These are phyloP conservation scores for Blastocystis sp. DNA, from an alignment of 352 stramenopile species.

Conservation along the genomic window DNA sequence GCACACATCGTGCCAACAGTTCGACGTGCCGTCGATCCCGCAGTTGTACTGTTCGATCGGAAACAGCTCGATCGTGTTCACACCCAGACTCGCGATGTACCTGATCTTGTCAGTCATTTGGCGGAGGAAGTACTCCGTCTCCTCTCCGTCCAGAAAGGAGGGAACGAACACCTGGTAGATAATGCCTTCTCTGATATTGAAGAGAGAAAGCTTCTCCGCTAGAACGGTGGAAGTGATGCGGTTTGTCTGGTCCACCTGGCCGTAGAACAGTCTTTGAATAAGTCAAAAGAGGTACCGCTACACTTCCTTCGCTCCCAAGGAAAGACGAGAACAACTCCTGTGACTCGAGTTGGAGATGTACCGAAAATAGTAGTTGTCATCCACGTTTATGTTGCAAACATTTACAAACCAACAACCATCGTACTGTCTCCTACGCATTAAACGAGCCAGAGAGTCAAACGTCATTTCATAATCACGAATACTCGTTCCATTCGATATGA, in stretches of 20 bases:
- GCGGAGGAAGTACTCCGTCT: background rate
- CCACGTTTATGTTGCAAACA: conserved; percentile 9
- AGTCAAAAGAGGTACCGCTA: background rate
- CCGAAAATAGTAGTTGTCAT: conserved; percentile 1
- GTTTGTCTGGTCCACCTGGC: background rate
- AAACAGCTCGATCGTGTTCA: conserved; percentile 9
- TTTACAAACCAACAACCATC: conserved; percentile 48
- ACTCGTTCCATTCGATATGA: background rate
- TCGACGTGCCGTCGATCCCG: no score
- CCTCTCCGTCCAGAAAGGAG: background rate
- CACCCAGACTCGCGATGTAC: conserved; percentile 1
- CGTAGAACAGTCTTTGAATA: background rate
- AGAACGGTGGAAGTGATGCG: background rate
- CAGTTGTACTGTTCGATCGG: conserved; percentile 45
- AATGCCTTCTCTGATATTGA: background rate
- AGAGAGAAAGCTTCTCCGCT: background rate
- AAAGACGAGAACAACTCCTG: background rate
- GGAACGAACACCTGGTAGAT: conserved; percentile 53
- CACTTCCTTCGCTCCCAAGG: conserved; percentile 1
- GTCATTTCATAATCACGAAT: background rate
- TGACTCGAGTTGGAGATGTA: background rate
- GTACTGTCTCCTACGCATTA: background rate
- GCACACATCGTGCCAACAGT: background rate
- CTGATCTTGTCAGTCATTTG: background rate
- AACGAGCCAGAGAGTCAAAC: background rate